Conservation (phyloP, 1,284 basidiomycete genomes). For the Sutorius eximius region DNA sequence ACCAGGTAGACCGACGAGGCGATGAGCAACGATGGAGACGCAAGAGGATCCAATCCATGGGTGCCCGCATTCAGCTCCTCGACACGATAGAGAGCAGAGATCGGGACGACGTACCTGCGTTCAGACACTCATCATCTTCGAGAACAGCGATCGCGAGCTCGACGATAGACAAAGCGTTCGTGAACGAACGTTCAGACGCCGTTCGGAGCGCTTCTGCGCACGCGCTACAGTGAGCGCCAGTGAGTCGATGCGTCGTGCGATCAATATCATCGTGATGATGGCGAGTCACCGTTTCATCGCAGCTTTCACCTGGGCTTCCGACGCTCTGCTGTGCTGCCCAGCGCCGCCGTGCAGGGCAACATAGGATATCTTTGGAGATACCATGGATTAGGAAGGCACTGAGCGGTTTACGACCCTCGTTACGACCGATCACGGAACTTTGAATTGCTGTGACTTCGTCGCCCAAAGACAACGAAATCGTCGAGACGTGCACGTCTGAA, state of each 20-base stretch:
- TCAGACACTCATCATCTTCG: conserved; percentile 62
- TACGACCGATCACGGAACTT: neutral
- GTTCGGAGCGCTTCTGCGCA: conserved; percentile 40
- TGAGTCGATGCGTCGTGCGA: neutral
- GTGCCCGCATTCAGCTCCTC: neutral
- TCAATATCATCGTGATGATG: neutral
- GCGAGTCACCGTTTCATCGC: conserved; percentile 49
- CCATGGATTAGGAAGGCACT: conserved; percentile 8
- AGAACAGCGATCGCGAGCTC: conserved; percentile 53
- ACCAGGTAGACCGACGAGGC: neutral
- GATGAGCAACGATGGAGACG: neutral
- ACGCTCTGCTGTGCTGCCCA: conserved; percentile 48
- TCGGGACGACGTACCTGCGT: conserved; percentile 53
- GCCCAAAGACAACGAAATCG: neutral
- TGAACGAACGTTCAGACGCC: conserved; percentile 12
- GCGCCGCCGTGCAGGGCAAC: conserved; percentile 71
- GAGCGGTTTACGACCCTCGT: neutral
- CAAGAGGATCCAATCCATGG: too few relatives aligned
- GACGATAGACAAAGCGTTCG: conserved; percentile 44
- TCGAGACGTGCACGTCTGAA: conserved; percentile 5
- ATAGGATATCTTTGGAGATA: conserved; percentile 17
- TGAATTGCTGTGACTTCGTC: neutral
- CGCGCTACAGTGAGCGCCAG: conserved; percentile 38
- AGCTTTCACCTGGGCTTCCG: conserved; percentile 51
- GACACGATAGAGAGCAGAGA: neutral